These are phyloP conservation scores for carrot (Daucus carota) DNA, from an alignment of 129 eudicot genomes.

Conservation along the genomic window DH1_v3.0 NC_030383.2:59641501-59642000, in stretches of 20 bases:
- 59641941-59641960: background rate
- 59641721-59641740: background rate
- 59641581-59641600: slow-evolving; percentile 11
- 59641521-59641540: background rate
- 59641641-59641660: slow-evolving; percentile 18
- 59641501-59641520: background rate
- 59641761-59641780: slow-evolving; percentile 14
- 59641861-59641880: background rate
- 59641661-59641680: slow-evolving; percentile 13
- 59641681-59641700: slow-evolving; percentile 10
- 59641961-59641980: background rate
- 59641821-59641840: background rate
- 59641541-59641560: background rate
- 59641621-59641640: slow-evolving; percentile 14
- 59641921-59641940: background rate
- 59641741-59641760: background rate
- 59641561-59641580: slow-evolving; percentile 9
- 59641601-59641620: slow-evolving; percentile 15
- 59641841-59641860: background rate
- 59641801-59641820: slow-evolving; percentile 12
- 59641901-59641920: background rate
- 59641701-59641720: background rate
- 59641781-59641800: slow-evolving; percentile 15
- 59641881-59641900: background rate
- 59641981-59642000: background rate